Percentiles rank a stretch among this genome's conserved stretches.
Conservation (phyloP, 306 rosid species). For the Luffa aegyptiaca region DNA sequence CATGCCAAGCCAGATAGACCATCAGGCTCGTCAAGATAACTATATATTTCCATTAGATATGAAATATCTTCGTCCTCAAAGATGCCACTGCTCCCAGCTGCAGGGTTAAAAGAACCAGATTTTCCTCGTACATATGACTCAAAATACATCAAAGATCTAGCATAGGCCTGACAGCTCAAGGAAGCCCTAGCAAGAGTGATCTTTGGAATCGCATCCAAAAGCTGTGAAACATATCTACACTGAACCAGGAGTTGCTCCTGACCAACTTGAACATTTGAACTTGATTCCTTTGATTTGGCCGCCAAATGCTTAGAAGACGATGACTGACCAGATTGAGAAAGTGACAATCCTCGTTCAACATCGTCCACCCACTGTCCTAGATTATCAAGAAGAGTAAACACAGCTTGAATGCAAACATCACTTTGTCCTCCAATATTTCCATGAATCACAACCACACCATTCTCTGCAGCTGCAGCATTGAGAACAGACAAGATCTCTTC, state of each 20-base stretch:
- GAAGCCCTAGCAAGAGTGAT: constrained; percentile 87
- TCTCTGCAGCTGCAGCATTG: constrained; percentile 77
- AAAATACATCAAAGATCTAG: constrained; percentile 93
- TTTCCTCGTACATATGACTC: constrained; percentile 72
- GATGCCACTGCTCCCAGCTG: constrained; percentile 75
- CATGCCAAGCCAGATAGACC: constrained; percentile 84
- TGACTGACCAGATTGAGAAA: constrained; percentile 45
- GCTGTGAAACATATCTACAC: constrained; percentile 78
- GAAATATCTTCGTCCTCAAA: constrained; percentile 80
- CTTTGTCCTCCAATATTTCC: constrained; percentile 69
- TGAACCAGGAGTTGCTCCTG: constrained; percentile 66
- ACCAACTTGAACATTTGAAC: constrained; percentile 30
- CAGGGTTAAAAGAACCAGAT: constrained; percentile 97
- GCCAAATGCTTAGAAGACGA: constrained; percentile 50
- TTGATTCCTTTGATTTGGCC: constrained; percentile 48
- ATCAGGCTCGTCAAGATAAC: constrained; percentile 93
- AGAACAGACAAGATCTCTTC: constrained; percentile 85
- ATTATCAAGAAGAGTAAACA: constrained; percentile 95
- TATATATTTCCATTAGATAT: constrained; percentile 85
- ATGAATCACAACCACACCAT: constrained; percentile 59
- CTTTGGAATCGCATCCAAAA: constrained; percentile 75
- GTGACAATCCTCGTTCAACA: constrained; percentile 75
- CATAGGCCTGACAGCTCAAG: constrained; percentile 89
- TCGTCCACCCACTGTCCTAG: constrained; percentile 98
- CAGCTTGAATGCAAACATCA: constrained; percentile 94